phyloP scores from a whole-genome alignment of 2,329 filamentous ascomycete species.

The Aspergillus nomiae region DNA sequence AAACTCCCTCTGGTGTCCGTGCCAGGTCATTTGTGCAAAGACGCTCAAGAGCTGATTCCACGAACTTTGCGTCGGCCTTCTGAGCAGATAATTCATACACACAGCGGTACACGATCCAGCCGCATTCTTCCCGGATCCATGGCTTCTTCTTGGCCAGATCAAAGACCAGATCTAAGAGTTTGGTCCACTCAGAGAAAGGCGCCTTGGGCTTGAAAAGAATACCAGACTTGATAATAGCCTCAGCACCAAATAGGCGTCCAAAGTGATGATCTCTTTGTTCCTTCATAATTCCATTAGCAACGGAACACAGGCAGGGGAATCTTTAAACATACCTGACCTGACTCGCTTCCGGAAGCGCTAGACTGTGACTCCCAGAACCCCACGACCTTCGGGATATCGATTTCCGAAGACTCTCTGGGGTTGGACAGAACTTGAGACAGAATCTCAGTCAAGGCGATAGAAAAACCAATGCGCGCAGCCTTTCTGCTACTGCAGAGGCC shows the following conservation, averaged over 20 bases:
- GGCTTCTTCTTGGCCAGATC: constrained; percentile 77
- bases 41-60: constrained; percentile 63
- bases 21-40: constrained; percentile 67
- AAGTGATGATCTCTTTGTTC: constrained; percentile 85
- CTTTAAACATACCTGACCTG: constrained; percentile 51
- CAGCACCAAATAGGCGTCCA: constrained; percentile 82
- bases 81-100: constrained; percentile 56
- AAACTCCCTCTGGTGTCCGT: constrained; percentile 84
- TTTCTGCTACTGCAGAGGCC: constrained; percentile 90
- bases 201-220: constrained; percentile 64
- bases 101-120: constrained; percentile 75
- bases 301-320: not conserved
- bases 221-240: constrained; percentile 79
- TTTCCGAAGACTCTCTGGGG: constrained; percentile 31
- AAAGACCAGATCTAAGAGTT: constrained; percentile 72
- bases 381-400: constrained; percentile 48
- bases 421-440: constrained; percentile 67
- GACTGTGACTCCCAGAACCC: constrained; percentile 57
- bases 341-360: constrained; percentile 53
- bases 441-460: constrained; percentile 81
- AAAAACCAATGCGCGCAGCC: constrained; percentile 85
- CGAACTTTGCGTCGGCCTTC: constrained; percentile 49
- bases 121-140: constrained; percentile 87
- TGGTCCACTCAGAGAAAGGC: constrained; percentile 53
- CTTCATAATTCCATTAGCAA: constrained; percentile 47